Base-by-base conservation (phyloP, 352 stramenopile species). In the Globisporangium paddicum region DNA sequence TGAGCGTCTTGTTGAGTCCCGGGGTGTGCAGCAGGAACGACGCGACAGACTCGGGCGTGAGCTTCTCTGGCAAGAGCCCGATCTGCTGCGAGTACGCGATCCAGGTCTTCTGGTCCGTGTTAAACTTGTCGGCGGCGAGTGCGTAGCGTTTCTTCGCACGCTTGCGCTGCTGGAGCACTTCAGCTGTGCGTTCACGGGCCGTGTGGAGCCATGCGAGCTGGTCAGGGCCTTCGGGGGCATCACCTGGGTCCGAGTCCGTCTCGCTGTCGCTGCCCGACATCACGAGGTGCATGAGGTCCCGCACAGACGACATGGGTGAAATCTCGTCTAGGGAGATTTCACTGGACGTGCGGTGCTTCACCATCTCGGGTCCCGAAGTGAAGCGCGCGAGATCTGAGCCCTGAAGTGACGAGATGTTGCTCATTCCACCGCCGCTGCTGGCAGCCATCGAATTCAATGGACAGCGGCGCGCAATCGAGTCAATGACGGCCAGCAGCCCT, bases 1-100 rank as follows among this genome's bases (percentile, higher is more conserved):
- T 88, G 46, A 97, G 80, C 4, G 87, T 89, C 74, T 99, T 99
- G 71, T 93, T 90, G 2, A 93, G 59, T 1, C 95, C 93, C 0
- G 94, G 87, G 0, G 95, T 98, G 25, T 96, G 85, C 48, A 98
- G 87, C 47, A 99, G 68, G 61, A 99, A 98, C 10, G 77, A 78
- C 5, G 96, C 96, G 2, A 99, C 87, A 5, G 72, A 59, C 69
- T 95, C 82, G 4, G 90, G 81, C n/a, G 93, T 91, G 56, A 90
- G 57, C 60, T 89, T 77, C 30, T 93, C 77, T 0, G 89, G 89
- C 6, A 97, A 64, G 16, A 97, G 60, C 23, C 81, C 84, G 53
- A 97, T 82, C 34, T 97, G 79, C 55, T 96, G 84, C 19, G 86
- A 89, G 61, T 89, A 97, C 40, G 80, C 79, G 62, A 98, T 78